Conservation (phyloP, 2,329 filamentous ascomycete genomes). For the Purpureocillium lavendulum region DNA sequence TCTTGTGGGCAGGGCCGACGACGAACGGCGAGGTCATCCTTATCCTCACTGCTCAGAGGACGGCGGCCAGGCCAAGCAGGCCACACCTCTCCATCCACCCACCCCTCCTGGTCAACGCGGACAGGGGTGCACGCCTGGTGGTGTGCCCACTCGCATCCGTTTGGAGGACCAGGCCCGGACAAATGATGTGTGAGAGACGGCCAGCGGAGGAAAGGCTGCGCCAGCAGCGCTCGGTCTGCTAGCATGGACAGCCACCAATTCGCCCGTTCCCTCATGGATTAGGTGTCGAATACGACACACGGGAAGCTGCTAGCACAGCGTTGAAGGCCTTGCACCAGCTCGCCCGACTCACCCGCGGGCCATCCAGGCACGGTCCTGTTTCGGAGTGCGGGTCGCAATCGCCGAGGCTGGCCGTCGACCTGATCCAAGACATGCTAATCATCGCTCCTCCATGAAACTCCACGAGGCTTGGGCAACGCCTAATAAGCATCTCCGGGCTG, state of each 20-base stretch:
- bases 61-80: no score
- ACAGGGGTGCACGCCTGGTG: conserved; percentile 1
- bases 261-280: neutral
- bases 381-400: no score
- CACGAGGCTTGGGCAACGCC: conserved; percentile 1
- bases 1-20: neutral
- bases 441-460: conserved; percentile 4
- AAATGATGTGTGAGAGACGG: neutral
- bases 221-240: conserved; percentile 2
- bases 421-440: conserved; percentile 10
- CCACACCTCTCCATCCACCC: neutral
- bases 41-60: neutral
- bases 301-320: no score
- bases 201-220: neutral
- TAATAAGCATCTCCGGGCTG: no score
- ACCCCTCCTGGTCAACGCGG: neutral
- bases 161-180: neutral
- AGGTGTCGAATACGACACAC: neutral
- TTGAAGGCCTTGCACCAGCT: no score
- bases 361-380: no score
- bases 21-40: neutral
- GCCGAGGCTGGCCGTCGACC: conserved; percentile 1
- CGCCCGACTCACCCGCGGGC: no score
- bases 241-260: conserved; percentile 2
- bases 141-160: conserved; percentile 2